Base-by-base conservation (phyloP, 768 basidiomycete genomes). In the Pisolithus albus region DNA sequence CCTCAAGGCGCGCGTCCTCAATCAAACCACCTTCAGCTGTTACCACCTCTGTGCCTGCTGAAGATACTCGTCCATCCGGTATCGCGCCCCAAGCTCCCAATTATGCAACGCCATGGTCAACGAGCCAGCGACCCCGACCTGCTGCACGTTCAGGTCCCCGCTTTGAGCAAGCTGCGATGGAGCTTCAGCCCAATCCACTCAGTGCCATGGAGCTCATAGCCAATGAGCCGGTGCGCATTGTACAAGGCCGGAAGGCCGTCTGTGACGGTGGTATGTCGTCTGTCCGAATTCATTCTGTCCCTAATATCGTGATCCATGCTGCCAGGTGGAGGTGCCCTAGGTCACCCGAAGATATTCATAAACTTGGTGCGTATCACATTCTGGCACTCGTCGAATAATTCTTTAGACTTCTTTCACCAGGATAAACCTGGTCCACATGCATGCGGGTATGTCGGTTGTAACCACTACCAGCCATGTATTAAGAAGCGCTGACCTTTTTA, bases 321-420 rank as follows among this genome's bases (percentile, higher is more conserved):
- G 19, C 44, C 65, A 98, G 95, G 95, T 70, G 86, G 84, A 65
- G 96, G 95, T 10, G 81, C 96, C 40, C 78, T 99, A 26, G 96
- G 96, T 21, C 96, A 99, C 66, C 96, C 96, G 5, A 94, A 92
- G 75, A 83, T 98, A 54, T 98, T 81, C 64, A 92, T 99, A 68
- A 98, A 98, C 73, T 68, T 99, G 65, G 93, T 92, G 60, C 54
- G 88, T 72, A 38, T 34, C 34, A 34, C 13, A 15, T 34, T 34
- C 1, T 34, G 34, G 15, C 34, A 13, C 11, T 11, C 34, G 11
- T 34, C 34, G 34, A 34, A 13, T 11, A 13, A 34, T 15, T 34
- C 54, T 46, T 43, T 51, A 57, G 49, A 54, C 59, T 10, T 16
- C 28, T 45, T 36, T 41, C 49, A 39, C 48, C 21, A 92, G 90